Conservation (phyloP, 2,329 filamentous ascomycete genomes). For the Stemphylium beticola region DNA sequence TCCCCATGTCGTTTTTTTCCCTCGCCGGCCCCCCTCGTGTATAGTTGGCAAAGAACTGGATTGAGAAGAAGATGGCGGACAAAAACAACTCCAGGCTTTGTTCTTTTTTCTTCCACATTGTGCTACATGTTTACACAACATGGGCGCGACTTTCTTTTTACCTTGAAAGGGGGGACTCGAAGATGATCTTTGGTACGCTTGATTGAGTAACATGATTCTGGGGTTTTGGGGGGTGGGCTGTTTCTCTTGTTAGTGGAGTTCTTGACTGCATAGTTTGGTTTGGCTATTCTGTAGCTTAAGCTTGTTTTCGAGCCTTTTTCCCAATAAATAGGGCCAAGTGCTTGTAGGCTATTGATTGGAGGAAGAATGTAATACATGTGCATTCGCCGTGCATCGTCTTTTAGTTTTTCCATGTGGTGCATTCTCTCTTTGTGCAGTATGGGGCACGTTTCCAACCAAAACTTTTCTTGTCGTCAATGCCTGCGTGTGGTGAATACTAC, state of each 20-base stretch:
- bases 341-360: neutral
- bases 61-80: neutral
- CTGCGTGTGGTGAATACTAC: neutral
- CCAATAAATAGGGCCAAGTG: neutral
- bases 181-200: constrained; percentile 8
- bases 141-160: constrained; percentile 1
- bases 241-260: constrained; percentile 6
- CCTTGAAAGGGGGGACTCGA: neutral
- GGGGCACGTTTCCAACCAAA: no score
- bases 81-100: neutral
- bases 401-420: neutral
- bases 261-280: constrained; percentile 1
- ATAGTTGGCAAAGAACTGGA: constrained; percentile 17
- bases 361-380: constrained; percentile 8
- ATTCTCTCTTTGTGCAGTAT: no score
- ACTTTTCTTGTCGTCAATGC: no score
- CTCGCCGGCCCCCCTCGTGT: constrained; percentile 11
- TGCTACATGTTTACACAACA: neutral
- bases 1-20: constrained; percentile 24
- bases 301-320: neutral
- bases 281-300: constrained; percentile 3
- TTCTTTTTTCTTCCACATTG: neutral
- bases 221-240: neutral
- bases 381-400: neutral
- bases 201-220: constrained; percentile 16